Percentiles rank a stretch among this genome's conserved stretches.
These are phyloP conservation scores for Pseudomicrostroma phylloplanum DNA, from an alignment of 1,284 basidiomycete genomes.

Conservation along the genomic window DNA sequence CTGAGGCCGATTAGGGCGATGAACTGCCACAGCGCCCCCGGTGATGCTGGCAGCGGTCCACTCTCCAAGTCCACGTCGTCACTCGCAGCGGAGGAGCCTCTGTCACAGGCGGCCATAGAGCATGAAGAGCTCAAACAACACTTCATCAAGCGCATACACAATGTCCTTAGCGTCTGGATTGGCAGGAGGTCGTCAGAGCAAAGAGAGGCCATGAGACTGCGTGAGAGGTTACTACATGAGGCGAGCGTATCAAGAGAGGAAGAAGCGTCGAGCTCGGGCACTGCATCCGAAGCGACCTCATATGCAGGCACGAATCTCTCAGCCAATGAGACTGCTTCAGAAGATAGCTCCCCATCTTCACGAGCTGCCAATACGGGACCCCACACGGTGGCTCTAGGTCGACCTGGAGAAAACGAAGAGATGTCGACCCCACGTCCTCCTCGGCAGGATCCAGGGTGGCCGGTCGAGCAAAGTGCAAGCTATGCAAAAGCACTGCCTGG, in stretches of 20 bases:
- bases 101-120: neutral
- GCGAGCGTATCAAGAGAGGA: neutral
- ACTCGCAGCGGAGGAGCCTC: neutral
- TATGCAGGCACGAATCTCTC: too few species aligned
- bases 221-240: neutral
- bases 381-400: neutral
- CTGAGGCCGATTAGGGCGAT: neutral
- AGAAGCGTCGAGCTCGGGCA: neutral
- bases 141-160: constrained; percentile 5
- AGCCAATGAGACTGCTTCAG: neutral
- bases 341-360: neutral
- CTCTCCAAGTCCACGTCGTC: neutral
- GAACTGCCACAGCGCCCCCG: neutral
- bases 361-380: neutral
- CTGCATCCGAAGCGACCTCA: neutral
- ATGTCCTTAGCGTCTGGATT: neutral
- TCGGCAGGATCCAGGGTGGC: neutral
- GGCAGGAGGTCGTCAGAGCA: neutral
- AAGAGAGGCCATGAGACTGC: neutral
- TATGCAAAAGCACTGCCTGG: too few species aligned
- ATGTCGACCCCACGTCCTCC: neutral
- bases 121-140: neutral
- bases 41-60: neutral
- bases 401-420: too few species aligned
- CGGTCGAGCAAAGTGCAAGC: neutral